These are phyloP conservation scores for Chamaenerion angustifolium DNA, from an alignment of 345 rosid genomes.

Conservation along the genomic window DNA sequence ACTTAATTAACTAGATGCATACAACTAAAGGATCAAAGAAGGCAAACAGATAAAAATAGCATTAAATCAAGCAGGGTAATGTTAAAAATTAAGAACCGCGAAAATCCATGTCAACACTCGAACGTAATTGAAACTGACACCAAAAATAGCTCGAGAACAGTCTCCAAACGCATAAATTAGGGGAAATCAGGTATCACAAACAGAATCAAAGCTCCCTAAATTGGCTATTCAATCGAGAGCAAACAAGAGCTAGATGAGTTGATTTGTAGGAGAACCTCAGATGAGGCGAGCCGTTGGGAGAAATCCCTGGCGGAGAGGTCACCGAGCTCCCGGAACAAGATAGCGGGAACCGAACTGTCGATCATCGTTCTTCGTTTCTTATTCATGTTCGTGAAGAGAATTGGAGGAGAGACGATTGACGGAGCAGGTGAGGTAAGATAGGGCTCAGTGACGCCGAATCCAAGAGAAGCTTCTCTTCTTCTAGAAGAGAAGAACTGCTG, in stretches of 20 bases:
- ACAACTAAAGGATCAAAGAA: not conserved
- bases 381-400: slow-evolving; percentile 10
- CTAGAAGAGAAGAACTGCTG: too few species aligned
- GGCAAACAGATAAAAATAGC: not conserved
- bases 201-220: not conserved
- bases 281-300: slow-evolving; percentile 57
- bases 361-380: slow-evolving; percentile 23
- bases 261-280: slow-evolving; percentile 35
- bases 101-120: too few species aligned
- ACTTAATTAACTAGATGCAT: not conserved
- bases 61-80: too few species aligned
- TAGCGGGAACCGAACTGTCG: slow-evolving; percentile 42
- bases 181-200: too few species aligned
- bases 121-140: too few species aligned
- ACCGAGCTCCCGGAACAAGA: slow-evolving; percentile 70
- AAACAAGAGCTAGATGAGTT: not conserved
- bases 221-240: not conserved
- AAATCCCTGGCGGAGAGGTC: slow-evolving; percentile 52
- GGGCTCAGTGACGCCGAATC: too few species aligned
- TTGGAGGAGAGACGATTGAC: not conserved
- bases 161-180: too few species aligned
- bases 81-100: too few species aligned
- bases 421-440: not conserved
- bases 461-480: too few species aligned
- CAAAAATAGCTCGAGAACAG: too few species aligned